Evolutionary conservation across 306 rosid species (phyloP).

Genomic region (Alnus rubra): DNA sequence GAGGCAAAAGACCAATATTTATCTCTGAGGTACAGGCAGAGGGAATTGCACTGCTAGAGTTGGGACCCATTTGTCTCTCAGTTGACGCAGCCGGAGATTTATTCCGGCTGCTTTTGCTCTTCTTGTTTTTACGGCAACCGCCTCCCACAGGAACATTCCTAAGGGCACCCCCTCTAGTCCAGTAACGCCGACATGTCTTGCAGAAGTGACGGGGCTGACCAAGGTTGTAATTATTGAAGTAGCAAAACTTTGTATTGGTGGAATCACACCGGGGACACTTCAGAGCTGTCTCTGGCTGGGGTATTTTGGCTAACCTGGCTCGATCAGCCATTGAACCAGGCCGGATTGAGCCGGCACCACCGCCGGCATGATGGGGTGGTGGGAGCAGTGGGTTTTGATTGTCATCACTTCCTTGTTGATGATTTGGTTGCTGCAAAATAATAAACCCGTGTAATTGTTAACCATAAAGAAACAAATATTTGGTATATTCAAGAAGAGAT

Average conservation of each 20-base stretch:
- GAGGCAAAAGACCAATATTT: constrained; percentile 38
- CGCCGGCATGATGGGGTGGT: constrained; percentile 26
- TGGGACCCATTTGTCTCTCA: constrained; percentile 36
- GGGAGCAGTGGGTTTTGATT: constrained; percentile 46
- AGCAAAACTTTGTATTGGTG: constrained; percentile 85
- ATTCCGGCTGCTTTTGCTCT: constrained; percentile 62
- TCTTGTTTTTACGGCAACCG: constrained; percentile 88
- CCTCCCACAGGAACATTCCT: constrained; percentile 94
- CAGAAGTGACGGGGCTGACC: constrained; percentile 95
- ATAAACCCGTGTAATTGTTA: not conserved
- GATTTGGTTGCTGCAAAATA: constrained; percentile 57
- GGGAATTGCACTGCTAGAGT: constrained; percentile 35
- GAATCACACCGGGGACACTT: constrained; percentile 97
- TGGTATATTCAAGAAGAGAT: constrained; percentile 74
- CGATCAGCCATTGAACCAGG: constrained; percentile 88
- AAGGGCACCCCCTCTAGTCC: constrained; percentile 91
- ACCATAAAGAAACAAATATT: constrained; percentile 37
- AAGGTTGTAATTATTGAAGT: constrained; percentile 83
- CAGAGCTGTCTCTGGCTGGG: constrained; percentile 74
- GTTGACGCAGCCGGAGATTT: constrained; percentile 53
- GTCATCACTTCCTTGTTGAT: constrained; percentile 34
- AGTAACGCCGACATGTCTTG: constrained; percentile 88
- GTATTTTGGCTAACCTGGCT: constrained; percentile 74
- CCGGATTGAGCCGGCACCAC: constrained; percentile 43
- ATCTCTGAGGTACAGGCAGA: constrained; percentile 27